phyloP scores from a whole-genome alignment of 805 yeast genomes.

The Cyberlindnera americana region DNA sequence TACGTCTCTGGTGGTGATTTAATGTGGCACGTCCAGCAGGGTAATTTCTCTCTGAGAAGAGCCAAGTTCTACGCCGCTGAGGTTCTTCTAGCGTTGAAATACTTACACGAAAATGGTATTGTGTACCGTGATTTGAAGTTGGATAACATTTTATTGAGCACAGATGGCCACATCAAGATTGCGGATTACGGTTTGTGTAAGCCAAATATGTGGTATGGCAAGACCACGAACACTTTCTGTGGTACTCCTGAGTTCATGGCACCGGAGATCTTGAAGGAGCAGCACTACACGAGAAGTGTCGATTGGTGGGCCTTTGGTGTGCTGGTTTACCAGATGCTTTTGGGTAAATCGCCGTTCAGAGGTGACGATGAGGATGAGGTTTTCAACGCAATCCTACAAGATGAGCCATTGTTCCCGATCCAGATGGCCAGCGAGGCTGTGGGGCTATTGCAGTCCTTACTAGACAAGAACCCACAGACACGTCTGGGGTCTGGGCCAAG shows the following conservation, averaged over 20 bases:
- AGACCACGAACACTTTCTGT: conserved; percentile 90
- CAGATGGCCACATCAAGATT: conserved; percentile 91
- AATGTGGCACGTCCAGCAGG: conserved; percentile 98
- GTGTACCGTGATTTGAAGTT: conserved; percentile 94
- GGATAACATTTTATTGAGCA: conserved; percentile 86
- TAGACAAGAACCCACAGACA: conserved; percentile 81
- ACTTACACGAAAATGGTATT: conserved; percentile 93
- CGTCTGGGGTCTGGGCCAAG: conserved; percentile 85
- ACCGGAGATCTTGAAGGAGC: conserved; percentile 93
- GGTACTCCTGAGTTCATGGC: conserved; percentile 99
- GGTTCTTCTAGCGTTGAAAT: conserved; percentile 84
- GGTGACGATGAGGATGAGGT: conserved; percentile 98
- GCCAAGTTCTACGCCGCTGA: conserved; percentile 99
- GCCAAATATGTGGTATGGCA: conserved; percentile 83
- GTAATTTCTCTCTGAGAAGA: conserved; percentile 79
- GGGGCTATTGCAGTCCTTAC: conserved; percentile 82
- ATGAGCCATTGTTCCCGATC: conserved; percentile 94
- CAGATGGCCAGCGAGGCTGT: conserved; percentile 98
- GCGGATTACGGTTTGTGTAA: conserved; percentile 98
- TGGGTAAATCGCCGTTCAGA: conserved; percentile 94
- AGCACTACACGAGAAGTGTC: conserved; percentile 87
- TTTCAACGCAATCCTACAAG: conserved; percentile 92
- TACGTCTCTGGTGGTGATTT: conserved; percentile 97
- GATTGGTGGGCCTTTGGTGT: conserved; percentile 99
- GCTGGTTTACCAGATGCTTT: conserved; percentile 88